These are phyloP conservation scores for Microthlaspi erraticum DNA, from an alignment of 345 rosid species.

Conservation along the genomic window DNA sequence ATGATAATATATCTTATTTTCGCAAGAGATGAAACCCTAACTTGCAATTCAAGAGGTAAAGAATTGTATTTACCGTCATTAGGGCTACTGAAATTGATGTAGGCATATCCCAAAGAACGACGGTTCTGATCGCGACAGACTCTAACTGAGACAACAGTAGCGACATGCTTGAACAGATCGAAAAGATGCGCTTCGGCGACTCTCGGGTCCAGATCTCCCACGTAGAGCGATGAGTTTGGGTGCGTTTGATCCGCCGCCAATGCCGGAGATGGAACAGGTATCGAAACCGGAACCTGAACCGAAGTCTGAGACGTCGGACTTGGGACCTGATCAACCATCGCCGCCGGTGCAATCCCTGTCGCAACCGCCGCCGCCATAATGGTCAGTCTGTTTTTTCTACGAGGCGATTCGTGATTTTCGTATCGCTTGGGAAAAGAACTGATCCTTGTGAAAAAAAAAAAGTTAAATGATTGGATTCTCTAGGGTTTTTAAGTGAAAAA, in stretches of 20 bases:
- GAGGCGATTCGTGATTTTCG: neutral
- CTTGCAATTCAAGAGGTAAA: neutral
- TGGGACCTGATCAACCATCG: constrained; percentile 32
- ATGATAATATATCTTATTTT: neutral
- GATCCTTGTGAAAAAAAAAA: neutral
- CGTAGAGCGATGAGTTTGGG: constrained; percentile 58
- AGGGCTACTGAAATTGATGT: constrained; percentile 60
- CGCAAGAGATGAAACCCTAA: constrained; percentile 10
- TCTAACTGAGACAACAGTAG: constrained; percentile 54
- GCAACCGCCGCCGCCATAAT: constrained; percentile 46
- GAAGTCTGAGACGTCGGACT: constrained; percentile 18
- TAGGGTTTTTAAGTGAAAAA: neutral
- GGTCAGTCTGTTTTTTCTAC: constrained; percentile 7
- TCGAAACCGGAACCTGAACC: constrained; percentile 29
- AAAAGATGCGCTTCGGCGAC: constrained; percentile 59
- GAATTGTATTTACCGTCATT: constrained; percentile 49
- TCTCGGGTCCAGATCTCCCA: constrained; percentile 62
- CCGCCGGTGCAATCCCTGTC: constrained; percentile 16
- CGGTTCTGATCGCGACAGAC: constrained; percentile 62
- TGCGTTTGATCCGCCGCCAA: constrained; percentile 27
- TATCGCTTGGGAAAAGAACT: neutral
- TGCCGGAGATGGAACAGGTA: neutral
- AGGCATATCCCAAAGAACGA: constrained; percentile 68
- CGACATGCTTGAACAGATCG: constrained; percentile 58
- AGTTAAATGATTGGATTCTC: constrained; percentile 15